Evolutionary conservation across 2,329 filamentous ascomycete genomes (phyloP).

Genomic region (Bisporella sp.): DNA sequence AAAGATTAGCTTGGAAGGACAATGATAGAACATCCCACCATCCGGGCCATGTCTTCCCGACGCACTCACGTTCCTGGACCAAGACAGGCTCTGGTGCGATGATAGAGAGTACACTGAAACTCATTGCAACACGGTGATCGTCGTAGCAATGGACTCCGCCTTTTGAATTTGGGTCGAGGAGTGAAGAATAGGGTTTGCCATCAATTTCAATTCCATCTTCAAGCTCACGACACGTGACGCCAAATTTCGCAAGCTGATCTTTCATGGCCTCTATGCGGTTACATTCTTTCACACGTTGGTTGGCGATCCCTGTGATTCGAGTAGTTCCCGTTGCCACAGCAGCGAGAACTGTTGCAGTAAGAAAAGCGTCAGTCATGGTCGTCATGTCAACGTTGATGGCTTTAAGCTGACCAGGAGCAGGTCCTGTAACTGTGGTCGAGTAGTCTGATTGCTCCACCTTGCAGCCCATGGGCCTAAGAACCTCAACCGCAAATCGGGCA

Average conservation of each 20-base stretch:
- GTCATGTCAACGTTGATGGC: slow-evolving; percentile 91
- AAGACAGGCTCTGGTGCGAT: slow-evolving; percentile 65
- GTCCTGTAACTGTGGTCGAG: slow-evolving; percentile 90
- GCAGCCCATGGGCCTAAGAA: slow-evolving; percentile 90
- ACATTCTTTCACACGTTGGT: slow-evolving; percentile 97
- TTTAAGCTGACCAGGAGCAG: slow-evolving; percentile 63
- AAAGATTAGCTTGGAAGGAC: slow-evolving; percentile 69
- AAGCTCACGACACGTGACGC: slow-evolving; percentile 76
- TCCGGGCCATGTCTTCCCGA: slow-evolving; percentile 96
- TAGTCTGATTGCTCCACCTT: slow-evolving; percentile 74
- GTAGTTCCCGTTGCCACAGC: slow-evolving; percentile 82
- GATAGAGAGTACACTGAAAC: slow-evolving; percentile 82
- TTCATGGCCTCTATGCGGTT: slow-evolving; percentile 96
- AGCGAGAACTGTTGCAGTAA: slow-evolving; percentile 88
- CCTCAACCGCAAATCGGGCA: slow-evolving; percentile 85
- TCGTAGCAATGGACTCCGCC: slow-evolving; percentile 85
- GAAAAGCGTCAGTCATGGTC: slow-evolving; percentile 97
- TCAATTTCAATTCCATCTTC: slow-evolving; percentile 85
- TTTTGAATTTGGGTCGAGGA: slow-evolving; percentile 44
- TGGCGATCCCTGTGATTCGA: slow-evolving; percentile 87
- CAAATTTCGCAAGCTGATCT: slow-evolving; percentile 89
- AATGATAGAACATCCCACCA: slow-evolving; percentile 92
- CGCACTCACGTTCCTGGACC: slow-evolving; percentile 85
- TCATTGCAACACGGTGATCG: slow-evolving; percentile 97
- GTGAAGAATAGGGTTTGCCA: slow-evolving; percentile 40